phyloP scores from a whole-genome alignment of 1,284 basidiomycete genomes.

The Fomitopsis betulina region DNA sequence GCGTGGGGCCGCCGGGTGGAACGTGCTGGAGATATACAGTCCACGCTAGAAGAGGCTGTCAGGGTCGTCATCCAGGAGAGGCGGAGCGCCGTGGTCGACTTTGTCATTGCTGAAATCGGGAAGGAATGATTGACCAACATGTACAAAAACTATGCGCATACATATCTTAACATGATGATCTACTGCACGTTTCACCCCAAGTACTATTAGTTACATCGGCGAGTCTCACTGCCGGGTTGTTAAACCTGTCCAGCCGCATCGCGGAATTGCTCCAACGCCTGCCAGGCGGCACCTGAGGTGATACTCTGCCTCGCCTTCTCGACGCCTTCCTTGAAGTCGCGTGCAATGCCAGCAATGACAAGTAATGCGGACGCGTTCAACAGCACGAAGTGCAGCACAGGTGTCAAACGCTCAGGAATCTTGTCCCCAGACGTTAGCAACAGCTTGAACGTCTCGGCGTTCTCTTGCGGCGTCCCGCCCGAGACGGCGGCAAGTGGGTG shows the following conservation, averaged over 20 bases:
- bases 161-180: background rate
- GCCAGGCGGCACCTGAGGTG: conserved; percentile 69
- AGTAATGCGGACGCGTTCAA: conserved; percentile 84
- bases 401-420: conserved; percentile 46
- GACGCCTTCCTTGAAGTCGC: conserved; percentile 71
- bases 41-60: conserved; percentile 45
- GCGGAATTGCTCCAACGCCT: conserved; percentile 59
- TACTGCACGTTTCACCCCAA: background rate
- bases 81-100: conserved; percentile 61
- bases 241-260: conserved; percentile 14
- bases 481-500: conserved; percentile 72
- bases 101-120: conserved; percentile 36
- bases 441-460: conserved; percentile 60
- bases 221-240: background rate
- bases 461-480: conserved; percentile 70
- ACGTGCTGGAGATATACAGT: conserved; percentile 33
- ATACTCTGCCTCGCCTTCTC: conserved; percentile 71
- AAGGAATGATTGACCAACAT: background rate
- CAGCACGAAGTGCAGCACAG: conserved; percentile 80
- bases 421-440: conserved; percentile 52
- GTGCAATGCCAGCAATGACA: conserved; percentile 72
- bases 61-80: conserved; percentile 51
- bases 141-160: background rate
- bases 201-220: background rate
- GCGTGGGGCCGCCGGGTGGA: conserved; percentile 53